A percentile compares a stretch with the other conserved stretches of the same genome.
Conservation (phyloP, 1,284 basidiomycete genomes). For the Microbotryum scabiosae region DNA sequence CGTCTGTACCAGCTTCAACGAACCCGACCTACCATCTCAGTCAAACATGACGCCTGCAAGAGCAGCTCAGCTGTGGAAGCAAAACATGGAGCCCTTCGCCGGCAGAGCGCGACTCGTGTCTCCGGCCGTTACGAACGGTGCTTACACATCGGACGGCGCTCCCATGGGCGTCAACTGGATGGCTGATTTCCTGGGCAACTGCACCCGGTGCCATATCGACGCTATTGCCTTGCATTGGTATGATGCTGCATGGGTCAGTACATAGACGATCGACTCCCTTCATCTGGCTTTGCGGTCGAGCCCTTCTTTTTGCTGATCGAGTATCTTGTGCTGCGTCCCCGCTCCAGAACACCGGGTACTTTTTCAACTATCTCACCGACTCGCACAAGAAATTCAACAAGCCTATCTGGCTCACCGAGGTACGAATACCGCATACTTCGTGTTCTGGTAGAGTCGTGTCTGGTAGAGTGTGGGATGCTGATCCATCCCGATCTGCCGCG, state of each 20-base stretch:
- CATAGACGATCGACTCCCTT: neutral
- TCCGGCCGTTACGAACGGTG: constrained; percentile 25
- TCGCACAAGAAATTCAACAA: neutral
- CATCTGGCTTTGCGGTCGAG: no score
- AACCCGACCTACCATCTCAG: constrained; percentile 25
- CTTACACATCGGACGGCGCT: constrained; percentile 6
- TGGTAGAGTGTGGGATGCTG: no score
- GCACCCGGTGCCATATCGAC: constrained; percentile 15
- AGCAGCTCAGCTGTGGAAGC: constrained; percentile 21
- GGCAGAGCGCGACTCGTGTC: constrained; percentile 22
- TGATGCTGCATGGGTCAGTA: constrained; percentile 5
- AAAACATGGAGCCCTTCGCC: constrained; percentile 23
- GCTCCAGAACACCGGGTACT: constrained; percentile 13
- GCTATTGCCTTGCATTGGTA: constrained; percentile 21
- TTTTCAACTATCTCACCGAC: constrained; percentile 12
- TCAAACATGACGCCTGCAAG: constrained; percentile 18
- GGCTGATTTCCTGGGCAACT: constrained; percentile 10
- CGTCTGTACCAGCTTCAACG: constrained; percentile 16
- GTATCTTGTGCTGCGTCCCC: neutral
- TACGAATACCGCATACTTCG: neutral
- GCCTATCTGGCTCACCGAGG: constrained; percentile 26
- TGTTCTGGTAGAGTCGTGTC: no score
- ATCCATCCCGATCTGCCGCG: constrained; percentile 1
- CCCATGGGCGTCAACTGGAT: constrained; percentile 18
- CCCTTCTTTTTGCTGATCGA: no score